These are phyloP conservation scores for Penicillium coprophilum DNA, from an alignment of 495 filamentous ascomycete species.

Conservation along the genomic window DNA sequence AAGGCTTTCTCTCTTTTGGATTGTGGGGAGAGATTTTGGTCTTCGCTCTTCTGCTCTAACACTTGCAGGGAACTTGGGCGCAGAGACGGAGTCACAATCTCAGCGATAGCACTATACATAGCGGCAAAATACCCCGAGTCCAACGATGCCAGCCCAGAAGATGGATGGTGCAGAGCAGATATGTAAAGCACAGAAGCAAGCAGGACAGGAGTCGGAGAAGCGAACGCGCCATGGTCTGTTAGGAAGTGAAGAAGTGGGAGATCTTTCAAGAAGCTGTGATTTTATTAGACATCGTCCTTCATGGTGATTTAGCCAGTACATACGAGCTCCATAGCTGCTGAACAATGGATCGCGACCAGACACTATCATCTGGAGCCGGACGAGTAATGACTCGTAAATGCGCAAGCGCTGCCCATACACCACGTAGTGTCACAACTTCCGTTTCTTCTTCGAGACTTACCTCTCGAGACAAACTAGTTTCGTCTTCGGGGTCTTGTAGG, in stretches of 20 bases:
- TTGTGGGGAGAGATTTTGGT: neutral
- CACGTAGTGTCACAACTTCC: constrained; percentile 22
- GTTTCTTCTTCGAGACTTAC: constrained; percentile 14
- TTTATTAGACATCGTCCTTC: neutral
- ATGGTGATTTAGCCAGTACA: constrained; percentile 6
- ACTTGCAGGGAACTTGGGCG: neutral
- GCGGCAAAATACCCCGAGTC: constrained; percentile 35
- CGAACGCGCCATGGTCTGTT: constrained; percentile 34
- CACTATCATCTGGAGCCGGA: constrained; percentile 25
- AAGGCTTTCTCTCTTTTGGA: constrained; percentile 20
- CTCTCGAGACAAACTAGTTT: neutral
- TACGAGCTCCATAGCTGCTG: constrained; percentile 40
- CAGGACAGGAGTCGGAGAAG: constrained; percentile 36
- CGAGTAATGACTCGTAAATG: constrained; percentile 33
- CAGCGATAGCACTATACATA: constrained; percentile 37
- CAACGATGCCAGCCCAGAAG: constrained; percentile 27
- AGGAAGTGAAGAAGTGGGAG: constrained; percentile 43
- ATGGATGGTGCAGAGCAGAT: constrained; percentile 35
- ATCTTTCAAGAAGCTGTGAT: constrained; percentile 35
- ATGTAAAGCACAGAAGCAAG: constrained; percentile 44
- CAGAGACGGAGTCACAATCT: constrained; percentile 26
- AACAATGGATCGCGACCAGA: constrained; percentile 36
- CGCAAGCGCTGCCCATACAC: constrained; percentile 31
- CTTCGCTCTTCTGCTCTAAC: neutral
- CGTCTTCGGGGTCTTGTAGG: neutral